These are phyloP conservation scores for Hordeum marinum DNA, from an alignment of 176 grass and related monocot species.

Conservation along the genomic window DNA sequence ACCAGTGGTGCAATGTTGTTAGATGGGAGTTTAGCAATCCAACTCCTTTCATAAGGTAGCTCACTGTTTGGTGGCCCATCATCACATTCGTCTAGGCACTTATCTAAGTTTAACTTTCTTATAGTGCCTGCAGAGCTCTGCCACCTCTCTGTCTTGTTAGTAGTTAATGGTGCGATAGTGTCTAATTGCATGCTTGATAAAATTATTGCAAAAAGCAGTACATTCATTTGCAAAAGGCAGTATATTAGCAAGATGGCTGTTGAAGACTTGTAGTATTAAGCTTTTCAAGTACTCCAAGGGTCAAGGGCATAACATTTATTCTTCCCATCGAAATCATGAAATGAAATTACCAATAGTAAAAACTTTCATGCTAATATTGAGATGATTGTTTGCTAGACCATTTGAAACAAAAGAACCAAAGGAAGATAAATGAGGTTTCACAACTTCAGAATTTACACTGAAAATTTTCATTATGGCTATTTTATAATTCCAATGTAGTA, in stretches of 20 bases:
- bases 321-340: not conserved
- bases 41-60: slow-evolving; percentile 80
- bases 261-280: not conserved
- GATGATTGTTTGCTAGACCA: not conserved
- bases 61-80: not conserved
- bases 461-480: not conserved
- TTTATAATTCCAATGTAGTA: not conserved
- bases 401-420: not conserved
- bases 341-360: not conserved
- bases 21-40: slow-evolving; percentile 84
- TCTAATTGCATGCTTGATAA: not conserved
- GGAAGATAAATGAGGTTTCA: not conserved
- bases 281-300: not conserved
- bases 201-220: not conserved
- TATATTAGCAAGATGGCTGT: not conserved
- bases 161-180: not conserved
- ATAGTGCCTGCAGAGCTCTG: not conserved
- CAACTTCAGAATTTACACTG: not conserved
- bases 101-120: not conserved
- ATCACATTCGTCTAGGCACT: not conserved
- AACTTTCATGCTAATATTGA: not conserved
- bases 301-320: not conserved
- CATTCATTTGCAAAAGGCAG: not conserved
- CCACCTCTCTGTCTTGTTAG: not conserved
- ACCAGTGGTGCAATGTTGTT: slow-evolving; percentile 90